phyloP scores from a whole-genome alignment of 2,329 filamentous ascomycete genomes.

The Pseudocercospora musae region DNA sequence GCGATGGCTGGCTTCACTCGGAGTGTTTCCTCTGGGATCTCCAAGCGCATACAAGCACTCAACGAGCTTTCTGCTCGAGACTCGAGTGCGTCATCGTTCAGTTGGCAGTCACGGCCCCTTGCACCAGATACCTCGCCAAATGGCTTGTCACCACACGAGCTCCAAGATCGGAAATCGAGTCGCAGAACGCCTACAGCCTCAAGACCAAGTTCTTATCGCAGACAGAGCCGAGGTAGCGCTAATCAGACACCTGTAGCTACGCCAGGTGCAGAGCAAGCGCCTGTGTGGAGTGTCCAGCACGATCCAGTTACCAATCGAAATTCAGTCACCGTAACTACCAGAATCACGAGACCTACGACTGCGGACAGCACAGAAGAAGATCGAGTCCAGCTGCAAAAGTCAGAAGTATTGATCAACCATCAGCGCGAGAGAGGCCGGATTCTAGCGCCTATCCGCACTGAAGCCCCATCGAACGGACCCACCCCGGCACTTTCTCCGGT shows the following conservation, averaged over 20 bases:
- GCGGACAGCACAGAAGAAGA: conserved; percentile 22
- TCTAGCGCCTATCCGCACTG: background rate
- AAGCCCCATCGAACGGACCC: conserved; percentile 7
- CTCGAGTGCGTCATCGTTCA: conserved; percentile 19
- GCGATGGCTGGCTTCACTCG: conserved; percentile 51
- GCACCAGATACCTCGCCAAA: conserved; percentile 18
- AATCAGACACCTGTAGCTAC: conserved; percentile 11
- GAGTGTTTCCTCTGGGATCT: conserved; percentile 86
- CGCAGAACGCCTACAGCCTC: conserved; percentile 17
- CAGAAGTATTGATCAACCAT: conserved; percentile 63
- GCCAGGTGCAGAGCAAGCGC: conserved; percentile 27
- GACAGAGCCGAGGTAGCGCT: conserved; percentile 21
- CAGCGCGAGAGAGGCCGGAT: conserved; percentile 12
- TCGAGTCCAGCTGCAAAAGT: conserved; percentile 50
- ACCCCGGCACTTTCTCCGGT: conserved; percentile 19
- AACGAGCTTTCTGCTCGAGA: conserved; percentile 60
- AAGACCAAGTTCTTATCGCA: conserved; percentile 21
- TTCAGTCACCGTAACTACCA: conserved; percentile 83
- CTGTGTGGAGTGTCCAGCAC: conserved; percentile 43
- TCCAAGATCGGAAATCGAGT: conserved; percentile 12
- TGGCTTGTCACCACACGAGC: conserved; percentile 3
- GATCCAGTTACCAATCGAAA: conserved; percentile 52
- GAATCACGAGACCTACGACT: conserved; percentile 65
- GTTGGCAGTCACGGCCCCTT: conserved; percentile 14
- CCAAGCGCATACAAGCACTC: conserved; percentile 88